Base-by-base conservation (phyloP, 2,329 filamentous ascomycete species). In the Emydomyces testavorans region DNA sequence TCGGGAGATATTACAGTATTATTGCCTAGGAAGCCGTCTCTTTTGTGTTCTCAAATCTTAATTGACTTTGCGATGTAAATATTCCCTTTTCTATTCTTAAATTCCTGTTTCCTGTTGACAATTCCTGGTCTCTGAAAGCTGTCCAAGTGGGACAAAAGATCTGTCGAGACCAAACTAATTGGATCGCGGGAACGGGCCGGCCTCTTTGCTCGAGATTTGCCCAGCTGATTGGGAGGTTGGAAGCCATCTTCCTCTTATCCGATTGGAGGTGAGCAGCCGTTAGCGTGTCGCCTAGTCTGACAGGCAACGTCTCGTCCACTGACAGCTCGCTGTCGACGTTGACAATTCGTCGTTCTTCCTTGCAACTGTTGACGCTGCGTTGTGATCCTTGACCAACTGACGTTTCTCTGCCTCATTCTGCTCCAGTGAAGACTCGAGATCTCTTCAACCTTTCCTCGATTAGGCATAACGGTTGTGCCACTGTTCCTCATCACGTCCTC, bases 241-340 rank as follows among this genome's bases (percentile, higher is more conserved):
- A 41, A 26, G 49, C 35, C n/a, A 23, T 3, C 4, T 49, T 43
- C 31, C 34, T 38, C 23, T 15, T 31, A 46, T 49, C 46, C 42
- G 50, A 52, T 52, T 49, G 50, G 50, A 37, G 36, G 24, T 18
- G 18, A n/a, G 45, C 37, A 46, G 15, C 45, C 36, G 45, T 48
- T 48, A 31, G 34, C 43, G 20, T 28, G 29, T 44, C 26, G 29
- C 10, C 32, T 16, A 34, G 21, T 6, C 21, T 46, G 34, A 37
- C 34, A 46, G 29, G 43, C 43, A 46, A 37, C 32, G 43, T 46
- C 35, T 24, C 26, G 35, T 46, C 44, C 44, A 46, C n/a, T n/a
- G n/a, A 20, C 31, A 13, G 32, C 7, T n/a, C 31, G 18, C 5
- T 32, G 15, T 15, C 13, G 11, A 28, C 21, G 21, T 39, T 15